phyloP scores from a whole-genome alignment of 192 early-diverging fungal species.

The Paraglomus occultum region DNA sequence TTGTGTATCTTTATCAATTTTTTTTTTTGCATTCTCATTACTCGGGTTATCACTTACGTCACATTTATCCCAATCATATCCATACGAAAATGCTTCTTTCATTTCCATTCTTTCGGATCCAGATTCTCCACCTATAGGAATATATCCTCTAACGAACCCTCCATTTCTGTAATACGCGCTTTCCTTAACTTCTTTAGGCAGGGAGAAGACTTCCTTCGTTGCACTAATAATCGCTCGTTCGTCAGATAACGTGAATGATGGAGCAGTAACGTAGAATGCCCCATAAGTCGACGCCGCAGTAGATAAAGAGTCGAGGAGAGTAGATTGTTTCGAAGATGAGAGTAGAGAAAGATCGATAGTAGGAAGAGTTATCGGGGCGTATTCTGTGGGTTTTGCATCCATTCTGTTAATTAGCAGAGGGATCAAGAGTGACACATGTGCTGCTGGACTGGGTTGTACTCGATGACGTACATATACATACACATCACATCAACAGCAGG shows the following conservation, averaged over 20 bases:
- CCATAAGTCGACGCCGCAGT: constrained; percentile 36
- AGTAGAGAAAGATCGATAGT: constrained; percentile 37
- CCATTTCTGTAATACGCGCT: constrained; percentile 40
- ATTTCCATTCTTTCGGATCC: constrained; percentile 54
- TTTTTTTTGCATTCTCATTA: no score
- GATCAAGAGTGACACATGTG: no score
- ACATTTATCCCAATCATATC: constrained; percentile 39
- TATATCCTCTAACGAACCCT: constrained; percentile 47
- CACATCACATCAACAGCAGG: no score
- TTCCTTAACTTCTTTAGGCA: constrained; percentile 34
- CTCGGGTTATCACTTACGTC: background rate
- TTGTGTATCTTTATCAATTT: background rate
- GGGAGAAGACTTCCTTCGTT: constrained; percentile 36
- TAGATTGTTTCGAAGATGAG: background rate
- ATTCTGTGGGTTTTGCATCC: no score
- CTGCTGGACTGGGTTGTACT: no score
- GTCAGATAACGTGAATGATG: constrained; percentile 27
- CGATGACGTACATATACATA: no score
- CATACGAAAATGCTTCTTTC: constrained; percentile 62
- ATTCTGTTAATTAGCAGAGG: no score
- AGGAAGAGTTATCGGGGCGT: constrained; percentile 6
- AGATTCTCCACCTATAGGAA: constrained; percentile 46
- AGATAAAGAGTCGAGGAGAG: constrained; percentile 23
- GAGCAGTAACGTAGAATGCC: constrained; percentile 41
- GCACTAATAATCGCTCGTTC: constrained; percentile 29